These are phyloP conservation scores for Cladophialophora bantiana DNA, from an alignment of 2,329 filamentous ascomycete species.

Conservation along the genomic window DNA sequence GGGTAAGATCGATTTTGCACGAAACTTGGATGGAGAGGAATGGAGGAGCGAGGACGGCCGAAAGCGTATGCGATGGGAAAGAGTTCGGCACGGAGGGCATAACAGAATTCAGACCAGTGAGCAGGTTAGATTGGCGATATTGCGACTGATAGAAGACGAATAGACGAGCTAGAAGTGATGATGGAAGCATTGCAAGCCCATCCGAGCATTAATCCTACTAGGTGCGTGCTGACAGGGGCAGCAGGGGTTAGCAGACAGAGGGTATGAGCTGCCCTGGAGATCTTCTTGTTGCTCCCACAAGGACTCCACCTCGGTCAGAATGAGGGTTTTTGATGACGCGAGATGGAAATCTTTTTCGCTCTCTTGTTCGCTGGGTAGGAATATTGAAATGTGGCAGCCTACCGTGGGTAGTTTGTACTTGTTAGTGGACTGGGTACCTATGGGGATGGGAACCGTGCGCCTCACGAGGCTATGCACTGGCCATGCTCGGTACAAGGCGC, in stretches of 20 bases:
- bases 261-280: background rate
- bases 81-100: slow-evolving; percentile 51
- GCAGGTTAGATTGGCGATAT: slow-evolving; percentile 36
- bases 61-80: slow-evolving; percentile 54
- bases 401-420: background rate
- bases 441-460: background rate
- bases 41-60: slow-evolving; percentile 41
- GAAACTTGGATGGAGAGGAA: slow-evolving; percentile 33
- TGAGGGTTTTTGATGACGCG: background rate
- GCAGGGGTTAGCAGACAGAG: background rate
- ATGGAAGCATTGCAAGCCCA: slow-evolving; percentile 3
- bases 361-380: background rate
- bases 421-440: too few relatives aligned
- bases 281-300: background rate
- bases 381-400: background rate
- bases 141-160: slow-evolving; percentile 24
- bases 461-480: background rate
- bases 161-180: slow-evolving; percentile 12
- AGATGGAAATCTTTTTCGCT: background rate
- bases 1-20: slow-evolving; percentile 21
- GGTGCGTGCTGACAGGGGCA: slow-evolving; percentile 7
- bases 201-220: background rate
- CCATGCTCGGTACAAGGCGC: background rate
- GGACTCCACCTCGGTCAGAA: background rate
- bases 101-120: slow-evolving; percentile 39